Conservation (phyloP, 805 yeast species). For the Saccharomycopsis sp. region DNA sequence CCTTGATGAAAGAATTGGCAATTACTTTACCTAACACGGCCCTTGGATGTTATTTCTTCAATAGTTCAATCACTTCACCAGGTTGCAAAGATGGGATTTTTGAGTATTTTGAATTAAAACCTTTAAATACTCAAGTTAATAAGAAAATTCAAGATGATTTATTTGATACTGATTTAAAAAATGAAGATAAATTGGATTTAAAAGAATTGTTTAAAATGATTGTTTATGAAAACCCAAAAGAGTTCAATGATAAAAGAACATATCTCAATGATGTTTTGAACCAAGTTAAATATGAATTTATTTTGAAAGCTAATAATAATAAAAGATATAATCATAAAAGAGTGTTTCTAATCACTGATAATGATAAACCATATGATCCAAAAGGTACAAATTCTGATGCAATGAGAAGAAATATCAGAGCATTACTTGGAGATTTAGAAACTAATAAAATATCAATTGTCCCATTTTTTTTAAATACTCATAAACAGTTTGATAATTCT, state of each 20-base stretch:
- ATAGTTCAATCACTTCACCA: conserved; percentile 30
- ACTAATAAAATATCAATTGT: conserved; percentile 41
- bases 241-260: conserved; percentile 20
- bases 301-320: conserved; percentile 29
- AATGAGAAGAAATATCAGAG: conserved; percentile 37
- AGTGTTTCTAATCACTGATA: conserved; percentile 63
- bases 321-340: conserved; percentile 43
- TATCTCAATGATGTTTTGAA: conserved; percentile 37
- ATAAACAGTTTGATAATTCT: conserved; percentile 30
- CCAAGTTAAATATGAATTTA: conserved; percentile 45
- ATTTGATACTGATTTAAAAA: conserved; percentile 29
- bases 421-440: conserved; percentile 49
- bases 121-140: conserved; percentile 47
- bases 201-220: conserved; percentile 24
- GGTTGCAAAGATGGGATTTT: conserved; percentile 34
- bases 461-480: conserved; percentile 48
- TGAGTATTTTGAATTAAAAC: conserved; percentile 40
- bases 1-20: conserved; percentile 55
- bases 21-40: conserved; percentile 61
- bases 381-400: conserved; percentile 22
- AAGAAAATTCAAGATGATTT: conserved; percentile 41
- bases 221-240: conserved; percentile 19
- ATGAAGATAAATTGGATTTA: conserved; percentile 20
- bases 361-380: conserved; percentile 52
- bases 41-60: conserved; percentile 60